Conservation (phyloP, 495 filamentous ascomycete species). For the Tuber umbilicatum region DNA sequence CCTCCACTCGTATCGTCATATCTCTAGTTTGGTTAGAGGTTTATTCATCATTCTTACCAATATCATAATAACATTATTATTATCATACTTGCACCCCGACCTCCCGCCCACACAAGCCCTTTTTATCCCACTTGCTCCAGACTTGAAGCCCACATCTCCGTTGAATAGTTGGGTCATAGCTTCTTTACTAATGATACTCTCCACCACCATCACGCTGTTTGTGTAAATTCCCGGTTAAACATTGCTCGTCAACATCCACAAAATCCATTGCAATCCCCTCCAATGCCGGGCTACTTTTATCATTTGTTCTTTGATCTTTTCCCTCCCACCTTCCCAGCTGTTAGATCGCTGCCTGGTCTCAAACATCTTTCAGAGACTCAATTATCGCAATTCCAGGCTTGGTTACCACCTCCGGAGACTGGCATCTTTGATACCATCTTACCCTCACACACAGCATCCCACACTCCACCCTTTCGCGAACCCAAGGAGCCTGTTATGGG, state of each 20-base stretch:
- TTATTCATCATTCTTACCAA: too few relatives aligned
- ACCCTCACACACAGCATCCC: slow-evolving; percentile 43
- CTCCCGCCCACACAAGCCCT: neutral
- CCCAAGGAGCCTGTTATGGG: neutral
- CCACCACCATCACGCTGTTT: neutral
- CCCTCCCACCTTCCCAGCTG: slow-evolving; percentile 47
- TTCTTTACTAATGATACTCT: neutral
- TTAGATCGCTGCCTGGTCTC: slow-evolving; percentile 47
- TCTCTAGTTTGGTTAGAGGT: too few relatives aligned
- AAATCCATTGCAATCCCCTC: slow-evolving; percentile 2
- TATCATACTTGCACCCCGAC: neutral
- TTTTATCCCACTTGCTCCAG: neutral
- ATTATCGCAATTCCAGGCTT: slow-evolving; percentile 30
- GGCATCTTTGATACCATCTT: slow-evolving; percentile 49
- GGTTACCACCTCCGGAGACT: slow-evolving; percentile 45
- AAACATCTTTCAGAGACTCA: slow-evolving; percentile 10
- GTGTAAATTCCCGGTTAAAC: neutral
- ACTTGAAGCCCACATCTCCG: neutral
- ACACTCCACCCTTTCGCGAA: neutral
- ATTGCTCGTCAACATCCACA: neutral
- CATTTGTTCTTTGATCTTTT: slow-evolving; percentile 84
- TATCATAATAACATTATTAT: neutral
- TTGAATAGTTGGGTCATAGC: neutral
- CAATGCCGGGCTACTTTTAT: slow-evolving; percentile 81
- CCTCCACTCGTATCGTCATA: too few relatives aligned